Evolutionary conservation across 2,329 filamentous ascomycete species (phyloP).

Genomic region (Penicillium janthinellum): DNA sequence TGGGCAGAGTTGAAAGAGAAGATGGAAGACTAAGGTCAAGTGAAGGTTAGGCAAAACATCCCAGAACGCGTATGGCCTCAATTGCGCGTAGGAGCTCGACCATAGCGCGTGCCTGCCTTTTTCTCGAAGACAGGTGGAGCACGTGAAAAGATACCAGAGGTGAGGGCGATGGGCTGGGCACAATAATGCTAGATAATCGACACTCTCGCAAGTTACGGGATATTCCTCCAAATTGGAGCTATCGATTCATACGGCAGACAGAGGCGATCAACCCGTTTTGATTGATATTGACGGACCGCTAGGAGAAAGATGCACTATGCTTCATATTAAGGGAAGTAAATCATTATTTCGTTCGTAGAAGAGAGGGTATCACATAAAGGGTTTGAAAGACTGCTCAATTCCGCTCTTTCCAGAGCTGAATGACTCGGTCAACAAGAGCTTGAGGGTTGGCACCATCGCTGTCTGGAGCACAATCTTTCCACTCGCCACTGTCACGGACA

Average conservation of each 20-base stretch:
- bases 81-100: too few relatives aligned
- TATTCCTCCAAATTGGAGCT: neutral
- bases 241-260: neutral
- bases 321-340: neutral
- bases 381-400: conserved; percentile 12
- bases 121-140: neutral
- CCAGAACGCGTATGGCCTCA: neutral
- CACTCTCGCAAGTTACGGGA: neutral
- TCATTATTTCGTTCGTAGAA: neutral
- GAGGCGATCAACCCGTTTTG: neutral
- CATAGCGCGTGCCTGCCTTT: neutral
- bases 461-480: conserved; percentile 75
- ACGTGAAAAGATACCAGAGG: neutral
- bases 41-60: neutral
- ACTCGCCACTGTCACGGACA: conserved; percentile 75
- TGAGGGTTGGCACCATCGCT: conserved; percentile 52
- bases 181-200: neutral
- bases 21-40: neutral
- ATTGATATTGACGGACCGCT: neutral
- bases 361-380: conserved; percentile 10
- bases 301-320: neutral
- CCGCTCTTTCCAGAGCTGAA: conserved; percentile 62
- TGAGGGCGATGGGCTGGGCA: too few relatives aligned
- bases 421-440: conserved; percentile 75
- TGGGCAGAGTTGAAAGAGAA: neutral